A percentile compares a stretch with the other conserved stretches of the same genome.
Conservation (phyloP, 805 yeast genomes). For the Komagataella pseudopastoris region DNA sequence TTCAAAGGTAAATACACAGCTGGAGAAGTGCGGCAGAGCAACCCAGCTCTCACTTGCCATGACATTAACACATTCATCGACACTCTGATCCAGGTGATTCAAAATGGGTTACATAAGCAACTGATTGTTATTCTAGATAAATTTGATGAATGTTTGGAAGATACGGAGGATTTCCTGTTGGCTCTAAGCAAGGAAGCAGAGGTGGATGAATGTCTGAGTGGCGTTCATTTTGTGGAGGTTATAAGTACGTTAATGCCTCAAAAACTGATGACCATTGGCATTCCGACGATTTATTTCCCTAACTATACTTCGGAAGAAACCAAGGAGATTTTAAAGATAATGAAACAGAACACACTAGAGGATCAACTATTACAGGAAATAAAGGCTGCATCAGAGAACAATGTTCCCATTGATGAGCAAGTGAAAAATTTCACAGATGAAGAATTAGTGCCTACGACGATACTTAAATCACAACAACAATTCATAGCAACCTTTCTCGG, state of each 20-base stretch:
- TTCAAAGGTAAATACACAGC: neutral
- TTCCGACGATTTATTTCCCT: conserved; percentile 27
- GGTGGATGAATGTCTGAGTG: neutral
- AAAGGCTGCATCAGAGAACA: neutral
- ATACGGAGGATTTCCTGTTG: neutral
- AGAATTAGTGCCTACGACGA: neutral
- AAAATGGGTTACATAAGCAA: neutral
- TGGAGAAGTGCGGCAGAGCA: conserved; percentile 20
- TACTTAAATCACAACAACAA: neutral
- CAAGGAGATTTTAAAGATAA: conserved; percentile 18
- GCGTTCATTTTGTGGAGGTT: neutral
- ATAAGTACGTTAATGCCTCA: neutral
- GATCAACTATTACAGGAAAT: neutral
- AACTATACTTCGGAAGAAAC: conserved; percentile 23
- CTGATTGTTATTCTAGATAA: neutral
- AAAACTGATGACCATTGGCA: conserved; percentile 14
- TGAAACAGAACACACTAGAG: neutral
- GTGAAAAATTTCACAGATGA: neutral
- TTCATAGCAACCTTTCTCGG: neutral
- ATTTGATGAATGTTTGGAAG: neutral
- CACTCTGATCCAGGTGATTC: conserved; percentile 22
- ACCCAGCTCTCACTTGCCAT: conserved; percentile 22
- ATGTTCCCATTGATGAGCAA: neutral
- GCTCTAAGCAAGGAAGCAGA: neutral
- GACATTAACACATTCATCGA: conserved; percentile 24